Conservation (phyloP, 1,284 basidiomycete genomes). For the Rhodotorula glutinis region DNA sequence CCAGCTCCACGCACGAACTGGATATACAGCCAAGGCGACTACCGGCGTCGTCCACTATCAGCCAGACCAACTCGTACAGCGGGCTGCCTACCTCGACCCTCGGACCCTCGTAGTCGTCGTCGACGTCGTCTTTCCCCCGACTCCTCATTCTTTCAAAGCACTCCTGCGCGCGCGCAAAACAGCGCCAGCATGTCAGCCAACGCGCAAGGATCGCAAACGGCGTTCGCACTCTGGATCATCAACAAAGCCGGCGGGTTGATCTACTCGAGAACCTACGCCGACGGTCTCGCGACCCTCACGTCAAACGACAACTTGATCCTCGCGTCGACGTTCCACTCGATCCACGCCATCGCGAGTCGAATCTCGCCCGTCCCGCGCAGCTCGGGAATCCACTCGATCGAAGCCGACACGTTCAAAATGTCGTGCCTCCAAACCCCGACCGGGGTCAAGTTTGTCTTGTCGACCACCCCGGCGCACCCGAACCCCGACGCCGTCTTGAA, state of each 20-base stretch:
- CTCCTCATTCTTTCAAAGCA: no score
- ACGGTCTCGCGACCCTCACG: constrained; percentile 76
- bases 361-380: constrained; percentile 75
- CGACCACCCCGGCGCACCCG: constrained; percentile 73
- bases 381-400: constrained; percentile 87
- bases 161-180: no score
- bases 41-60: no score
- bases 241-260: constrained; percentile 98
- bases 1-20: no score
- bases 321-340: constrained; percentile 94
- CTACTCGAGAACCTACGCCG: constrained; percentile 85
- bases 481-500: constrained; percentile 50
- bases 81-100: no score
- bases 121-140: no score
- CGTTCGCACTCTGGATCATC: constrained; percentile 87
- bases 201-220: constrained; percentile 56
- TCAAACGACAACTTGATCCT: constrained; percentile 98
- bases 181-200: background rate
- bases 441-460: constrained; percentile 94
- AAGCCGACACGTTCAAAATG: constrained; percentile 90
- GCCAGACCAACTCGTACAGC: no score
- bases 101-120: no score
- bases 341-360: constrained; percentile 93
- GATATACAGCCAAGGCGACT: no score
- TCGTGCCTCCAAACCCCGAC: constrained; percentile 86